These are phyloP conservation scores for Grosmannia clavigera DNA, from an alignment of 2,329 filamentous ascomycete species.

Conservation along the genomic window DNA sequence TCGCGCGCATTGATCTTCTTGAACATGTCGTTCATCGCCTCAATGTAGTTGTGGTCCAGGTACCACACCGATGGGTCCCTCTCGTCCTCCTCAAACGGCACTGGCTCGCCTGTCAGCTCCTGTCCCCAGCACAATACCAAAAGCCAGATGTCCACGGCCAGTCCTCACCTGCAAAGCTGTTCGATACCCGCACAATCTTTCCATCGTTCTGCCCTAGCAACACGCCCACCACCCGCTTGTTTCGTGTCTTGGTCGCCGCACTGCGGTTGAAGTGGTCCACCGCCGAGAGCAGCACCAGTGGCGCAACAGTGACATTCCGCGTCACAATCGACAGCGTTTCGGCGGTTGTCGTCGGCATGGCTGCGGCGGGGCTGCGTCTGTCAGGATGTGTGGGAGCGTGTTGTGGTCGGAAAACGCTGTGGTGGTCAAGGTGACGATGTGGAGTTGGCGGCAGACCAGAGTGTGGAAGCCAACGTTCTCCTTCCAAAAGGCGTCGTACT, in stretches of 20 bases:
- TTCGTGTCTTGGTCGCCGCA: constrained; percentile 70
- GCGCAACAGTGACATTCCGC: constrained; percentile 91
- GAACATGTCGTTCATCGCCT: constrained; percentile 99
- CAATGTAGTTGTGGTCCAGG: constrained; percentile 97
- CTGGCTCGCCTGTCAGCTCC: constrained; percentile 20
- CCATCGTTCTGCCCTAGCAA: constrained; percentile 92
- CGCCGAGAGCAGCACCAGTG: constrained; percentile 90
- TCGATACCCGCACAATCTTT: constrained; percentile 91
- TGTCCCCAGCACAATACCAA: too few species aligned
- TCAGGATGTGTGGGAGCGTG: constrained; percentile 1
- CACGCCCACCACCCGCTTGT: constrained; percentile 84
- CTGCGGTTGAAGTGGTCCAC: constrained; percentile 98
- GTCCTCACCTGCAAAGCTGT: constrained; percentile 85
- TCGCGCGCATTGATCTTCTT: constrained; percentile 99
- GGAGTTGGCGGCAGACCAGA: neutral
- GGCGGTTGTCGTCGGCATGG: constrained; percentile 91
- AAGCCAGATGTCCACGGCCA: neutral
- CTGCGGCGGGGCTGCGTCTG: constrained; percentile 19
- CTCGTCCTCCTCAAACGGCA: constrained; percentile 97
- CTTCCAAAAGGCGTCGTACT: constrained; percentile 11
- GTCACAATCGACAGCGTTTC: constrained; percentile 92
- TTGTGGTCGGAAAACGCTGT: neutral
- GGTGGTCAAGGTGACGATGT: neutral
- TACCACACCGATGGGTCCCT: constrained; percentile 99
- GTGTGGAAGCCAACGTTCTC: neutral